Evolutionary conservation across 306 rosid species (phyloP).

Genomic region (Fragaria vesca): DNA sequence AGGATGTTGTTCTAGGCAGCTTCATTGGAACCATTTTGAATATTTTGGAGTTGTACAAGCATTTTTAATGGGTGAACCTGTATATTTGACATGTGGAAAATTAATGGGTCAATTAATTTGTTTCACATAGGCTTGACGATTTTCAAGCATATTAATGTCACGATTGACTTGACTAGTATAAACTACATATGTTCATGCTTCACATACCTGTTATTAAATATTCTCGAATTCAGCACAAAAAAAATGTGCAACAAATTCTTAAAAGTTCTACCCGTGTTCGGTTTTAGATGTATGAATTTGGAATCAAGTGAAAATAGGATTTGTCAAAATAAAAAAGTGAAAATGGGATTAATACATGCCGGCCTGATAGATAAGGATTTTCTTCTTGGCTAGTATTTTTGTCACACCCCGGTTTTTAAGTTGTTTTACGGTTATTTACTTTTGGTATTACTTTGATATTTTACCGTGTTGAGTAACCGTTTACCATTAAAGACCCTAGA

Average conservation of each 20-base stretch:
- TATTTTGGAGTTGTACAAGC: background rate
- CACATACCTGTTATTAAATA: background rate
- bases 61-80: background rate
- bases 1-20: background rate
- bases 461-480: too few relatives aligned
- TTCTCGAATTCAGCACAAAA: background rate
- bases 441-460: too few relatives aligned
- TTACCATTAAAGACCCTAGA: too few relatives aligned
- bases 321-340: too few relatives aligned
- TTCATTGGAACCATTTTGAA: background rate
- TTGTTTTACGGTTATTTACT: too few relatives aligned
- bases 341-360: too few relatives aligned
- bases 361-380: too few relatives aligned
- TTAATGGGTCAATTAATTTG: background rate
- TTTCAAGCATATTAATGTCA: background rate
- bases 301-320: too few relatives aligned
- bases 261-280: too few relatives aligned
- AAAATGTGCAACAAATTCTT: background rate
- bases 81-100: background rate
- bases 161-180: conserved; percentile 15
- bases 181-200: background rate
- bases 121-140: background rate
- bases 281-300: too few relatives aligned
- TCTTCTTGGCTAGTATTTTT: too few relatives aligned
- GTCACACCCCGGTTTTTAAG: too few relatives aligned